Base-by-base conservation (phyloP, 2,329 filamentous ascomycete species). In the Epichloe gansuensis region DNA sequence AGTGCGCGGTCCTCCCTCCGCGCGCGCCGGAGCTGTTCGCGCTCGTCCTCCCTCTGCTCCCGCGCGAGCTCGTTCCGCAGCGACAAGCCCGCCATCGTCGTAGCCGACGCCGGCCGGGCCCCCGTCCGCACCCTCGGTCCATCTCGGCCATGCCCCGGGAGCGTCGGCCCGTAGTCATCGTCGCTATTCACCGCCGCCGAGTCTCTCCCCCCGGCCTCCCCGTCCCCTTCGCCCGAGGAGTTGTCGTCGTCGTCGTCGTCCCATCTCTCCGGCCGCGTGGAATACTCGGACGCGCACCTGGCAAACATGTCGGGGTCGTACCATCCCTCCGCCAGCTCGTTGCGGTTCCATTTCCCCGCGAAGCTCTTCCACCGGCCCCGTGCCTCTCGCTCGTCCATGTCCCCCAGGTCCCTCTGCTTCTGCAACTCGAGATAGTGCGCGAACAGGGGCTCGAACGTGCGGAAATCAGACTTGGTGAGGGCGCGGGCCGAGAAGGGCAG, bases 281-380 rank as follows among this genome's bases (percentile, higher is more conserved):
- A 49, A 1, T 53, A 55, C 56, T 60, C 65, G 9, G 66, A 64
- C 34, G 65, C 57, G 8, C 70, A 66, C 25, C 66, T 63, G 38
- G 61, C 59, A 55, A 87, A 80, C 57, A 82, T 86, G 53, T 78
- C 78, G 7, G 89, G 86, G 63, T 94, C 88, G 68, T 97, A 98
- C 91, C 91, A 98, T 46, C 88, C 88, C 66, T 91, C 85, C 4
- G 87, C 85, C 56, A 97, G 74, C 69, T 91, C 87, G 63, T 83
- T 85, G 60, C 81, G 80, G 71, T 98, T 98, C 91, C 93, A 98
- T 74, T 89, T 91, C 4, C 78, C 75, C 12, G 91, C 66, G 61
- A 97, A 98, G 64, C 89, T 91, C 75, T 95, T 95, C 89, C 91
- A 98, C 51, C 91, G 74, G 1, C 90, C 89, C 57, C 77, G 84